Percentiles rank a stretch among this genome's conserved stretches.
Conservation (phyloP, 2,329 filamentous ascomycete species). For the Zymoseptoria crescenta region DNA sequence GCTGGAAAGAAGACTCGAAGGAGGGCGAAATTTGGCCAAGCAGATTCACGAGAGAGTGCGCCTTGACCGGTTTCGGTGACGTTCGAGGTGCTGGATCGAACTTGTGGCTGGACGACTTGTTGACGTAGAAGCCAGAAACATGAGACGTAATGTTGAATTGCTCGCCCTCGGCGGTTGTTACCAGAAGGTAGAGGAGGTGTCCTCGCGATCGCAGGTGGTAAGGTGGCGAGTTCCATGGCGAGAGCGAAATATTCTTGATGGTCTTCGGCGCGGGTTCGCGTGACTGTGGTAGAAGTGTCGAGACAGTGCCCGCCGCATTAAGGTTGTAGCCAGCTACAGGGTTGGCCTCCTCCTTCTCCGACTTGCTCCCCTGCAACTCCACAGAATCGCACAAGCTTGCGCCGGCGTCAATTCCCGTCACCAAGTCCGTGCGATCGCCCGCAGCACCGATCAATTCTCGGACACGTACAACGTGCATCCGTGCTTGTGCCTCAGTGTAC, state of each 20-base stretch:
- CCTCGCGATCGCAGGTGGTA: slow-evolving; percentile 85
- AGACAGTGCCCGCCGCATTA: slow-evolving; percentile 57
- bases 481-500: slow-evolving; percentile 96
- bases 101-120: slow-evolving; percentile 89
- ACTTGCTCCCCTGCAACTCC: slow-evolving; percentile 22
- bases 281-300: slow-evolving; percentile 60
- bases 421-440: slow-evolving; percentile 75
- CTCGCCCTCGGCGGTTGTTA: slow-evolving; percentile 90
- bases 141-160: slow-evolving; percentile 90
- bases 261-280: slow-evolving; percentile 73
- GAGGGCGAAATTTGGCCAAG: slow-evolving; percentile 74
- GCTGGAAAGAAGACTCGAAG: slow-evolving; percentile 67
- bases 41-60: slow-evolving; percentile 80
- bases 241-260: slow-evolving; percentile 79
- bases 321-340: slow-evolving; percentile 71
- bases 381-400: slow-evolving; percentile 81
- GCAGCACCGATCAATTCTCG: slow-evolving; percentile 89
- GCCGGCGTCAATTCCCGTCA: slow-evolving; percentile 79
- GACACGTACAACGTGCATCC: slow-evolving; percentile 85
- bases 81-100: slow-evolving; percentile 83
- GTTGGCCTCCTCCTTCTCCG: slow-evolving; percentile 20
- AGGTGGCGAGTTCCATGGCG: slow-evolving; percentile 93
- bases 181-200: slow-evolving; percentile 81
- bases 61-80: slow-evolving; percentile 66
- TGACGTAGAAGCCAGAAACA: slow-evolving; percentile 92